phyloP scores from a whole-genome alignment of 352 stramenopile species.

The Globisporangium irregulare region DNA sequence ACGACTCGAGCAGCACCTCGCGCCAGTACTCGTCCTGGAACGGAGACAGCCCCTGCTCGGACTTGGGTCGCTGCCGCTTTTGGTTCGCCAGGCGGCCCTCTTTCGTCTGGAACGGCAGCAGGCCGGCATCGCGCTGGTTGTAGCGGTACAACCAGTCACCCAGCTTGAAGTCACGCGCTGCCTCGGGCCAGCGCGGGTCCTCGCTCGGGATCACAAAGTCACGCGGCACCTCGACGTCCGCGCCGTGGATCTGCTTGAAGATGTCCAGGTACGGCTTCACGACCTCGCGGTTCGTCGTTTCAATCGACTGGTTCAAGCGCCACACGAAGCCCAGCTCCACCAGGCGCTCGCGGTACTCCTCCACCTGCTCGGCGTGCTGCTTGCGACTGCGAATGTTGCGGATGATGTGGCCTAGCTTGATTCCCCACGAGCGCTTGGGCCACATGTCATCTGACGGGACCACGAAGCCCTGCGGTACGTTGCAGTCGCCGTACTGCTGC shows the following conservation, averaged over 20 bases:
- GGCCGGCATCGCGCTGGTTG: conserved; percentile 29
- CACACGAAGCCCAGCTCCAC: conserved; percentile 91
- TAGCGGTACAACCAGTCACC: conserved; percentile 84
- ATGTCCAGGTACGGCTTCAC: conserved; percentile 57
- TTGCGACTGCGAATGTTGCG: conserved; percentile 86
- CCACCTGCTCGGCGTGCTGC: conserved; percentile 87
- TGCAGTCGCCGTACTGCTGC: conserved; percentile 78
- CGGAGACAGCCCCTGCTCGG: conserved; percentile 24
- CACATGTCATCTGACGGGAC: conserved; percentile 75
- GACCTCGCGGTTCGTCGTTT: conserved; percentile 47
- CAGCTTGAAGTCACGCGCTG: conserved; percentile 82
- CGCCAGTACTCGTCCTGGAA: conserved; percentile 73
- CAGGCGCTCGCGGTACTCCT: conserved; percentile 71
- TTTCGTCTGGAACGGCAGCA: conserved; percentile 42
- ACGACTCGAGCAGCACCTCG: conserved; percentile 63
- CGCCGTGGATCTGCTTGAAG: conserved; percentile 81
- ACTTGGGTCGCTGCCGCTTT: conserved; percentile 19
- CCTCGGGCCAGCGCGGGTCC: conserved; percentile 79
- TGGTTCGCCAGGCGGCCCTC: conserved; percentile 21
- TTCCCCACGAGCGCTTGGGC: conserved; percentile 77
- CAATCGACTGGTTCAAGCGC: conserved; percentile 63
- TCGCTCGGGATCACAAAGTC: conserved; percentile 76
- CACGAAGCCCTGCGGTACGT: conserved; percentile 89
- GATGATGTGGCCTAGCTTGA: conserved; percentile 87
- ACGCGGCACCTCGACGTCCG: conserved; percentile 45